Evolutionary conservation across 2,329 filamentous ascomycete genomes (phyloP).

Genomic region (Microcera coccophila): DNA sequence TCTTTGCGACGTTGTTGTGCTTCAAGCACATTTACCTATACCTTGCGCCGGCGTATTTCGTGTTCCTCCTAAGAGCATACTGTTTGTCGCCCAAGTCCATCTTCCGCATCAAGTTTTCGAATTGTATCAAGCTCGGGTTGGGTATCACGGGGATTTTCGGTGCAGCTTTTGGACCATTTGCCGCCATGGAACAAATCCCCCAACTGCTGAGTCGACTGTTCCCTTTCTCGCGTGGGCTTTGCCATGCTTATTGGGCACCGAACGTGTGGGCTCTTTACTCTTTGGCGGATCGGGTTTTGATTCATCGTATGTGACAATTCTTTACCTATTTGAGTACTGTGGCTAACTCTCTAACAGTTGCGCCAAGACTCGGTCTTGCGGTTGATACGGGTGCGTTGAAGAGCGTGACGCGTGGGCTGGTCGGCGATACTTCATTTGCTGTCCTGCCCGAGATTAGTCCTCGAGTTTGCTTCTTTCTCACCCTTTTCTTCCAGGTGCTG

Average conservation of each 20-base stretch:
- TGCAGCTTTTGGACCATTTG: slow-evolving; percentile 87
- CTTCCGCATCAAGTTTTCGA: slow-evolving; percentile 70
- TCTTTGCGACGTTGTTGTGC: slow-evolving; percentile 83
- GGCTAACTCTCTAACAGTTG: slow-evolving; percentile 51
- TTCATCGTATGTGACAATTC: slow-evolving; percentile 58
- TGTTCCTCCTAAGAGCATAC: slow-evolving; percentile 84
- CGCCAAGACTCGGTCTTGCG: slow-evolving; percentile 71
- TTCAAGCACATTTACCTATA: slow-evolving; percentile 99
- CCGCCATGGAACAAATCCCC: slow-evolving; percentile 71
- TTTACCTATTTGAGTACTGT: background rate
- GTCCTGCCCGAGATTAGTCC: slow-evolving; percentile 85
- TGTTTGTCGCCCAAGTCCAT: slow-evolving; percentile 76
- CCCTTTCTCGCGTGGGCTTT: slow-evolving; percentile 88
- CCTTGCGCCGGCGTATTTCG: slow-evolving; percentile 90
- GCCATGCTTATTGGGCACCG: slow-evolving; percentile 97
- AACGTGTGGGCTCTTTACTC: slow-evolving; percentile 98
- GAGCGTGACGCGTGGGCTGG: slow-evolving; percentile 87
- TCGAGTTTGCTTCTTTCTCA: slow-evolving; percentile 74
- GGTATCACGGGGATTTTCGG: slow-evolving; percentile 69
- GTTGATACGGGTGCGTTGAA: slow-evolving; percentile 72
- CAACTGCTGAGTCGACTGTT: slow-evolving; percentile 84
- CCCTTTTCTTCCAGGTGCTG: slow-evolving; percentile 74
- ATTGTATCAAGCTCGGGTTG: slow-evolving; percentile 76
- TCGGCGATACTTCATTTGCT: slow-evolving; percentile 91
- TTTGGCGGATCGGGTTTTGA: slow-evolving; percentile 78